phyloP scores from a whole-genome alignment of 257 asterid species.

The Solanum gracilifrons region DNA sequence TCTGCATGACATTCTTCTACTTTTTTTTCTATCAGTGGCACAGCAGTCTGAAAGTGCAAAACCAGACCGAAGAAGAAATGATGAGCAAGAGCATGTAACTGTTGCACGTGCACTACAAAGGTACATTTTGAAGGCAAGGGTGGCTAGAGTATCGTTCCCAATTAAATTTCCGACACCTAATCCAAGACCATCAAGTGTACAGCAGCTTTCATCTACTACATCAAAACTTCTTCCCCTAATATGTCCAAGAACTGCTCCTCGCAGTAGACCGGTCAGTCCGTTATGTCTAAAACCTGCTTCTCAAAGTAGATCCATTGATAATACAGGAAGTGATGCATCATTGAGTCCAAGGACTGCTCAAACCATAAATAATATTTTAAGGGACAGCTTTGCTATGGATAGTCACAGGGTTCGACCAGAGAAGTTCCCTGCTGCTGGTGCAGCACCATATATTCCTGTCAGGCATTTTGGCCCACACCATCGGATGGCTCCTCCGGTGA shows the following conservation, averaged over 20 bases:
- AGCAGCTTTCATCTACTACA: slow-evolving; percentile 50
- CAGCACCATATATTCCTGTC: slow-evolving; percentile 81
- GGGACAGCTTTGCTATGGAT: slow-evolving; percentile 30
- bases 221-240: slow-evolving; percentile 94
- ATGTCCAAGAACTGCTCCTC: slow-evolving; percentile 53
- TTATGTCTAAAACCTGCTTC: slow-evolving; percentile 26
- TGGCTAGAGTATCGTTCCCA: slow-evolving; percentile 59
- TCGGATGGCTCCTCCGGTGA: slow-evolving; percentile 79
- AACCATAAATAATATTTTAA: slow-evolving; percentile 14
- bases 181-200: slow-evolving; percentile 42
- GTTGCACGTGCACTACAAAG: slow-evolving; percentile 87
- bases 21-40: slow-evolving; percentile 39
- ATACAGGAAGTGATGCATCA: slow-evolving; percentile 2
- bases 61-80: slow-evolving; percentile 43
- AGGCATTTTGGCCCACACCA: slow-evolving; percentile 53
- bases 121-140: slow-evolving; percentile 54
- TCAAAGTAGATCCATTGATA: slow-evolving; percentile 16
- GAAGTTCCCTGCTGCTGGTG: slow-evolving; percentile 78
- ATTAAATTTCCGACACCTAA: slow-evolving; percentile 58
- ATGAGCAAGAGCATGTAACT: slow-evolving; percentile 89
- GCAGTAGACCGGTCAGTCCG: slow-evolving; percentile 34
- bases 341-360: slow-evolving; percentile 18
- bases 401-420: slow-evolving; percentile 21
- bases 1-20: slow-evolving; percentile 1
- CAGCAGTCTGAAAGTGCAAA: slow-evolving; percentile 57